phyloP scores from a whole-genome alignment of 2,329 filamentous ascomycete species.

The Cladobotryum protrusum region DNA sequence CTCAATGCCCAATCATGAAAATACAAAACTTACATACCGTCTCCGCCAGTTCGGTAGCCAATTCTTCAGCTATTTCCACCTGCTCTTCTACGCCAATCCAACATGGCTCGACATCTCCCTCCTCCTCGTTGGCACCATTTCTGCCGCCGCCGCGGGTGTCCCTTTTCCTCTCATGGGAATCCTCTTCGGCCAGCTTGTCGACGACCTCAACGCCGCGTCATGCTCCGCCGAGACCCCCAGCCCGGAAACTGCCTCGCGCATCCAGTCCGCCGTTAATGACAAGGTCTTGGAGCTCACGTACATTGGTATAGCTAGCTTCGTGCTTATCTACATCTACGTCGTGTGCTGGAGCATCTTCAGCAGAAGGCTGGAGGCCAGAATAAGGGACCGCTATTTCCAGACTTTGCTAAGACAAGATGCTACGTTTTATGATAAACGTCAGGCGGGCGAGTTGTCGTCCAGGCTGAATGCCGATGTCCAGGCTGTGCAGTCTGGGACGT shows the following conservation, averaged over 20 bases:
- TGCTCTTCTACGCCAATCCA: slow-evolving; percentile 41
- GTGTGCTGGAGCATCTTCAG: slow-evolving; percentile 59
- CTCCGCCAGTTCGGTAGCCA: not conserved
- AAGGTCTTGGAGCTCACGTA: slow-evolving; percentile 59
- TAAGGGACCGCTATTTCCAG: slow-evolving; percentile 55
- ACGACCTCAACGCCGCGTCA: slow-evolving; percentile 53
- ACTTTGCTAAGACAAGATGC: slow-evolving; percentile 55
- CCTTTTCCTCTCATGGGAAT: slow-evolving; percentile 60
- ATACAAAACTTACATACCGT: too few relatives aligned
- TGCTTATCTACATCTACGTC: slow-evolving; percentile 57
- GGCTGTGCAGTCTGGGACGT: slow-evolving; percentile 60
- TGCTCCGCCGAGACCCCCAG: slow-evolving; percentile 32
- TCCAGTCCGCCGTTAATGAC: slow-evolving; percentile 42
- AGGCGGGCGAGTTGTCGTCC: slow-evolving; percentile 56
- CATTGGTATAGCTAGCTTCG: slow-evolving; percentile 57
- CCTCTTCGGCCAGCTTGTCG: slow-evolving; percentile 57
- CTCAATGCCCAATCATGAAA: too few relatives aligned
- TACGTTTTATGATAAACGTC: slow-evolving; percentile 56
- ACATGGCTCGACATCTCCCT: slow-evolving; percentile 37
- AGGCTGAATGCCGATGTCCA: slow-evolving; percentile 61
- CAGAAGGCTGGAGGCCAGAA: slow-evolving; percentile 55
- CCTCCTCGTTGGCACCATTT: slow-evolving; percentile 34
- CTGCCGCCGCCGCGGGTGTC: slow-evolving; percentile 52
- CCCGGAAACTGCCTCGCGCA: slow-evolving; percentile 20
- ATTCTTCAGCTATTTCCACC: slow-evolving; percentile 32